Conservation (phyloP, 768 basidiomycete genomes). For the Leucocoprinus sp. region DNA sequence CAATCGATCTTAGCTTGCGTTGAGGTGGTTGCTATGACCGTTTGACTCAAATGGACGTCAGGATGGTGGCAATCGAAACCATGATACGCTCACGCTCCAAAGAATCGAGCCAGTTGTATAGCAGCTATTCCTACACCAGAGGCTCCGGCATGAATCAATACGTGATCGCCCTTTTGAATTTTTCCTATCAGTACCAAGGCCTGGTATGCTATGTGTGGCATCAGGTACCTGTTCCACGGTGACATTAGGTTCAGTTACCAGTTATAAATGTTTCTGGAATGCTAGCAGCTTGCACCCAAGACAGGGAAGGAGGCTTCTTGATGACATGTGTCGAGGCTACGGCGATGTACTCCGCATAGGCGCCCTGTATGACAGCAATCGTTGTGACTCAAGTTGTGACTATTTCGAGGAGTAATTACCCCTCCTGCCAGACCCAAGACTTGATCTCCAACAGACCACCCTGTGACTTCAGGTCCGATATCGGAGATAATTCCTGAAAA, state of each 20-base stretch:
- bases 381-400: background rate
- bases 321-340: conserved; percentile 60
- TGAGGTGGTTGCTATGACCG: conserved; percentile 83
- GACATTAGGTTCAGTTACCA: conserved; percentile 34
- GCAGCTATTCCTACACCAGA: conserved; percentile 87
- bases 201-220: conserved; percentile 31
- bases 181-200: conserved; percentile 56
- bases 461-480: conserved; percentile 40
- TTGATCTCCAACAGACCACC: conserved; percentile 59
- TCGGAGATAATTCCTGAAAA: conserved; percentile 64
- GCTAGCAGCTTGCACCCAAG: conserved; percentile 80
- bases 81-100: conserved; percentile 53
- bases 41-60: conserved; percentile 30
- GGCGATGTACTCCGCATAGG: conserved; percentile 83
- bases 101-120: conserved; percentile 73
- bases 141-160: conserved; percentile 86
- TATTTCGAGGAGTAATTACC: conserved; percentile 36
- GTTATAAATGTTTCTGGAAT: conserved; percentile 88
- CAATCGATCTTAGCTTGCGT: conserved; percentile 75
- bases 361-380: conserved; percentile 46
- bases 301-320: conserved; percentile 64
- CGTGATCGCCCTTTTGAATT: conserved; percentile 60
- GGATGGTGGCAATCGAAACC: background rate
- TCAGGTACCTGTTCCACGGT: background rate
- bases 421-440: conserved; percentile 76